phyloP scores from a whole-genome alignment of 2,329 filamentous ascomycete species.

The Aschersonia sp. region DNA sequence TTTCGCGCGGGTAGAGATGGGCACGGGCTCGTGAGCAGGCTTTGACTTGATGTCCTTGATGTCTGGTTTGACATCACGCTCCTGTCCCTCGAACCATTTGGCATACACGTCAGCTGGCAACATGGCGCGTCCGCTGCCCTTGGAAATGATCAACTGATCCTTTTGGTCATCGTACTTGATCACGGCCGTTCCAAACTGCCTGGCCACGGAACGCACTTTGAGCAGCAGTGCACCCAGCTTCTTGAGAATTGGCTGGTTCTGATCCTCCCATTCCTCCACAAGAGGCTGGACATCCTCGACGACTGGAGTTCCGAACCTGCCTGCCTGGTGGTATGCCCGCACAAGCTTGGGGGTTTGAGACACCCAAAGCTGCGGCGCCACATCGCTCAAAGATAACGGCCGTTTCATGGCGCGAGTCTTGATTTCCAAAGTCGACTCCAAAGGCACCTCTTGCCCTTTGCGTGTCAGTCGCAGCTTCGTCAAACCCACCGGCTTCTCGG shows the following conservation, averaged over 20 bases:
- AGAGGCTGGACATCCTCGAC: slow-evolving; percentile 20
- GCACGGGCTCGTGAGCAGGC: not conserved
- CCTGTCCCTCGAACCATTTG: not conserved
- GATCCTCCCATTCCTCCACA: slow-evolving; percentile 20
- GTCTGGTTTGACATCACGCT: not conserved
- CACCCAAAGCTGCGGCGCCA: slow-evolving; percentile 27
- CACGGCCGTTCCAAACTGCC: not conserved
- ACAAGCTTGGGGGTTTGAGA: slow-evolving; percentile 32
- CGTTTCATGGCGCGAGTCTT: slow-evolving; percentile 24
- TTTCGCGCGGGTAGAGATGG: no score
- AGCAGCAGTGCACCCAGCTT: slow-evolving; percentile 17
- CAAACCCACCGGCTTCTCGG: not conserved
- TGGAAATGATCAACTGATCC: not conserved
- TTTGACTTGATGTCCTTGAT: not conserved
- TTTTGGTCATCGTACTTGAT: not conserved
- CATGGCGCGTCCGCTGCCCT: not conserved
- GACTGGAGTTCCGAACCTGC: slow-evolving; percentile 16
- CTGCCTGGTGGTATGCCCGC: slow-evolving; percentile 24
- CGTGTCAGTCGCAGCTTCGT: slow-evolving; percentile 16
- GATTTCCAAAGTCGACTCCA: slow-evolving; percentile 25
- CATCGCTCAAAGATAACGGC: slow-evolving; percentile 16
- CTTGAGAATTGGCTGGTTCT: slow-evolving; percentile 15
- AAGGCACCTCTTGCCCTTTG: slow-evolving; percentile 16
- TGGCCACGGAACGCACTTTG: slow-evolving; percentile 2
- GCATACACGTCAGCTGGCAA: slow-evolving; percentile 1